Percentiles rank a stretch among this genome's conserved stretches.
phyloP scores from a whole-genome alignment of 2,329 filamentous ascomycete species.

The Fusarium decemcellulare region DNA sequence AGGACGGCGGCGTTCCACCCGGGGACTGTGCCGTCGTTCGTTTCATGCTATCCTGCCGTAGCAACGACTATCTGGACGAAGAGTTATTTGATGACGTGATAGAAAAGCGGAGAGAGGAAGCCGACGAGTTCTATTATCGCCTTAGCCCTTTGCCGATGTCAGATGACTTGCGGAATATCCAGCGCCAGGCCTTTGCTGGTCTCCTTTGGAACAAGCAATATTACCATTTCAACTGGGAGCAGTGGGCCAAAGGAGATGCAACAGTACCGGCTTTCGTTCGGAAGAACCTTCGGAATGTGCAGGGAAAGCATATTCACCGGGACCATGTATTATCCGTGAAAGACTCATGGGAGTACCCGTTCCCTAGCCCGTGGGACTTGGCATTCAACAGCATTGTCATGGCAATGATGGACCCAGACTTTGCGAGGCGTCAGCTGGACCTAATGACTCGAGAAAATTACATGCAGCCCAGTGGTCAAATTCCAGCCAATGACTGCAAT shows the following conservation, averaged over 20 bases:
- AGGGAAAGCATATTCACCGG: conserved; percentile 93
- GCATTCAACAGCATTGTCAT: conserved; percentile 97
- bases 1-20: conserved; percentile 87
- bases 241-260: conserved; percentile 97
- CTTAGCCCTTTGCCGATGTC: conserved; percentile 95
- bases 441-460: conserved; percentile 98
- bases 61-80: conserved; percentile 88
- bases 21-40: conserved; percentile 96
- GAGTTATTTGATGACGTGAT: conserved; percentile 93
- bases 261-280: conserved; percentile 81
- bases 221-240: conserved; percentile 97
- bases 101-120: conserved; percentile 87
- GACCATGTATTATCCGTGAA: conserved; percentile 98
- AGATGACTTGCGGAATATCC: conserved; percentile 94
- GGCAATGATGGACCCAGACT: conserved; percentile 97
- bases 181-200: conserved; percentile 92
- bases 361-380: conserved; percentile 97
- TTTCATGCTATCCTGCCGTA: conserved; percentile 83
- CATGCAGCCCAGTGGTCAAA: conserved; percentile 96
- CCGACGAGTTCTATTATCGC: conserved; percentile 95
- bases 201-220: conserved; percentile 99
- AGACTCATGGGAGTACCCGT: conserved; percentile 98
- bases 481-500: conserved; percentile 96
- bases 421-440: conserved; percentile 98
- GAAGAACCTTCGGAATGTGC: conserved; percentile 88